These are phyloP conservation scores for Lodderomyces margitis DNA, from an alignment of 1,139 yeast genomes.

Conservation along the genomic window DNA sequence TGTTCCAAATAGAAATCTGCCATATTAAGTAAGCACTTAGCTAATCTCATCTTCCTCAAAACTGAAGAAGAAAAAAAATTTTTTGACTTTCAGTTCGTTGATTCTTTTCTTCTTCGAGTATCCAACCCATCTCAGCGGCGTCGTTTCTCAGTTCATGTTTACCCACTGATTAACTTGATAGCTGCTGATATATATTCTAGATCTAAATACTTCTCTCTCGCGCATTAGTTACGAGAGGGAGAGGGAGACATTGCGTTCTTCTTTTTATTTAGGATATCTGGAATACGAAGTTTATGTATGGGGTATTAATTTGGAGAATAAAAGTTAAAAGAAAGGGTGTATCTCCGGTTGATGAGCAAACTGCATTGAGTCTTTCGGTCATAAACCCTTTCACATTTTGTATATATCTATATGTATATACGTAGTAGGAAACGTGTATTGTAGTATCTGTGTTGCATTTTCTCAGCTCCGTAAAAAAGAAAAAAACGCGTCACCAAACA, in stretches of 20 bases:
- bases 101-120: slow-evolving; percentile 6
- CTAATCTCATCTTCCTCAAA: slow-evolving; percentile 1
- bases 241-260: slow-evolving; percentile 12
- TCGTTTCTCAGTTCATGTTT: slow-evolving; percentile 24
- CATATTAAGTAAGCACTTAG: background rate
- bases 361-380: slow-evolving; percentile 44
- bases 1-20: no score
- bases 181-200: slow-evolving; percentile 19
- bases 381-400: slow-evolving; percentile 40
- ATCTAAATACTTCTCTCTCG: slow-evolving; percentile 3
- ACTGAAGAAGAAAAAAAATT: no score
- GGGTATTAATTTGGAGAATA: slow-evolving; percentile 24
- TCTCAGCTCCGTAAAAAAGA: no score
- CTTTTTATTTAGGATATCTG: background rate
- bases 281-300: slow-evolving; percentile 10
- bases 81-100: no score
- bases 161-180: slow-evolving; percentile 32
- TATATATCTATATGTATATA: background rate
- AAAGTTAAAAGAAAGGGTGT: slow-evolving; percentile 32
- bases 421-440: background rate
- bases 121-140: slow-evolving; percentile 36
- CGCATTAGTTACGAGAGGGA: slow-evolving; percentile 1
- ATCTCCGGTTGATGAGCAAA: slow-evolving; percentile 47
- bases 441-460: background rate
- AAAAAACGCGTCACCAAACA: no score